Conservation (phyloP, 306 rosid species). For the Begonia loranthoides region DNA sequence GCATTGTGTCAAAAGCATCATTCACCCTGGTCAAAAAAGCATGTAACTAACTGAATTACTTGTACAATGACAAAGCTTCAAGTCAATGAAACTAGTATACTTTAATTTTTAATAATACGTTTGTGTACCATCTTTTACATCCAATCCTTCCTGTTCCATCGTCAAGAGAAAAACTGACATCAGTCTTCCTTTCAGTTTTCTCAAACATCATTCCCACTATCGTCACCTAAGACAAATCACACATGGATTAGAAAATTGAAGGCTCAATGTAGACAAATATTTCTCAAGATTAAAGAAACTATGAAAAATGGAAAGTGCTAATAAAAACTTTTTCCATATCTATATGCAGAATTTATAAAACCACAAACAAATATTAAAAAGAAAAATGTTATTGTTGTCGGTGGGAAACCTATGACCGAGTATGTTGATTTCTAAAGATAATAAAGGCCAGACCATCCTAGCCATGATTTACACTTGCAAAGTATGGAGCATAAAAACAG, state of each 20-base stretch:
- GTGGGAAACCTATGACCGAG: neutral
- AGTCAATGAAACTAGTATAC: neutral
- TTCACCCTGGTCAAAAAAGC: slow-evolving; percentile 44
- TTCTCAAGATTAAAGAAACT: neutral
- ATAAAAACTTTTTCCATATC: neutral
- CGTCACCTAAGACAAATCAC: slow-evolving; percentile 23
- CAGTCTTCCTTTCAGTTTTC: slow-evolving; percentile 64
- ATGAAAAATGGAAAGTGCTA: neutral
- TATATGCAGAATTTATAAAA: neutral
- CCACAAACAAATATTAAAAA: neutral
- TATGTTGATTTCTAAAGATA: too few species aligned
- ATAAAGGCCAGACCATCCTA: neutral
- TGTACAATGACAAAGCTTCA: neutral
- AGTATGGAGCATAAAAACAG: too few species aligned
- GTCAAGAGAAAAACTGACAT: slow-evolving; percentile 45
- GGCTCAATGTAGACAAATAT: neutral
- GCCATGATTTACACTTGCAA: too few species aligned
- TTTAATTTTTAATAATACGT: neutral
- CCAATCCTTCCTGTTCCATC: slow-evolving; percentile 85
- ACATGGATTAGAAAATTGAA: neutral
- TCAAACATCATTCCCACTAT: slow-evolving; percentile 56
- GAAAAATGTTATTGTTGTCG: neutral
- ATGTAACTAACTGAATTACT: slow-evolving; percentile 5
- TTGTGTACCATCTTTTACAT: slow-evolving; percentile 79
- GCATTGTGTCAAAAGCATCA: slow-evolving; percentile 51